Evolutionary conservation across 345 rosid species (phyloP).

Genomic region (Luvunga scandens): DNA sequence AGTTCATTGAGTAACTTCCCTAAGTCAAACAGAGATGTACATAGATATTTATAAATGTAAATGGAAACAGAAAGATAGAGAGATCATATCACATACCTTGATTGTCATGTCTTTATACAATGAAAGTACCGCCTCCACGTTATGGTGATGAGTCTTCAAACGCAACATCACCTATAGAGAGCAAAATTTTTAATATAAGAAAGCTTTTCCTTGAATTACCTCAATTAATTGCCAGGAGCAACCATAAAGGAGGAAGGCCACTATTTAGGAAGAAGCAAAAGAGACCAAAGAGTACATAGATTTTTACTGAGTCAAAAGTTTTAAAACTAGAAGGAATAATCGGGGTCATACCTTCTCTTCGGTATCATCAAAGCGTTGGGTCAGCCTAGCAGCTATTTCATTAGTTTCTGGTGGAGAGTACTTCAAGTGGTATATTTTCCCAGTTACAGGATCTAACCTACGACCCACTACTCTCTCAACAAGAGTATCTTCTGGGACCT

Average conservation of each 20-base stretch:
- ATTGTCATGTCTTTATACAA: constrained; percentile 68
- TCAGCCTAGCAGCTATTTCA: constrained; percentile 81
- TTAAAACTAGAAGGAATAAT: neutral
- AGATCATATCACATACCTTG: constrained; percentile 44
- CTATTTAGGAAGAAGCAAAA: neutral
- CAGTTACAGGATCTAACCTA: constrained; percentile 88
- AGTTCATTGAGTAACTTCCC: neutral
- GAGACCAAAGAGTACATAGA: constrained; percentile 3
- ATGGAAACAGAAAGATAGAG: constrained; percentile 20
- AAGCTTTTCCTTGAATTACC: neutral
- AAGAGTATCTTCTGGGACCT: constrained; percentile 90
- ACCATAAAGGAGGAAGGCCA: constrained; percentile 1
- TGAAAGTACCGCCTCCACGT: constrained; percentile 84
- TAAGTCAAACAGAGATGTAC: neutral
- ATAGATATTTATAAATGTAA: neutral
- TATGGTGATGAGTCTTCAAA: constrained; percentile 67
- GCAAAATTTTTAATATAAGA: neutral
- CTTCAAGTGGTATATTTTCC: constrained; percentile 89
- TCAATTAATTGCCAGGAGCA: neutral
- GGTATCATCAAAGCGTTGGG: constrained; percentile 93
- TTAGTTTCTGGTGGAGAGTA: constrained; percentile 87
- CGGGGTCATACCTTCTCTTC: constrained; percentile 72
- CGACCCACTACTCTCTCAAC: constrained; percentile 94
- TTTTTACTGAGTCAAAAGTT: neutral
- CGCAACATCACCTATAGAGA: constrained; percentile 72